Base-by-base conservation (phyloP, 2,329 filamentous ascomycete genomes). In the Clonostachys byssicola region DNA sequence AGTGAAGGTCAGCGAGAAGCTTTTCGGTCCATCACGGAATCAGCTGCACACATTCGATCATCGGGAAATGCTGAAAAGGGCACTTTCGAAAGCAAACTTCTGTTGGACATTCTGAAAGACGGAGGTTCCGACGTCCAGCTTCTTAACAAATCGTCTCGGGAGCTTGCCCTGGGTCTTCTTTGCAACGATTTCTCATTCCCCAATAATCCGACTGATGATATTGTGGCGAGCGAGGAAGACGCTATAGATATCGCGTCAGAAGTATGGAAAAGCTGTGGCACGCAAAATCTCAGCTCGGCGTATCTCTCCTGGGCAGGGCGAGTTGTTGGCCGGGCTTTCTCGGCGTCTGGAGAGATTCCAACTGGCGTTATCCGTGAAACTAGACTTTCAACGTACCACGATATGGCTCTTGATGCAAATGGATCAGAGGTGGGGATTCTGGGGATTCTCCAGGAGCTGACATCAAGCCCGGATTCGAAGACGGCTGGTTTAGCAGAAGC, bases 261-360 rank as follows among this genome's bases (percentile, higher is more conserved):
- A 16, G 75, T 96, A 1, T 94, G 87, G 85, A 84, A 85, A 60
- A 91, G 88, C 40, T 88, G 90, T 54, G 75, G 80, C 49, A 74
- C 79, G n/a, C 72, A 77, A 36, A 70, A 78, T 2, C 72, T 86
- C 14, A 87, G 83, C 47, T 70, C 79, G 23, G 78, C 82, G 14
- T 96, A 94, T 61, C 71, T 90, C 1, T 71, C 88, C 1, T 99
- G 95, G 95, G 88, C 89, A 41, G 92, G 89, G 4, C 80, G 86
- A 52, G 86, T 92, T 3, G 74, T 97, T 41, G 94, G 95, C 8
- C 81, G 90, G 60, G 85, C 89, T 1, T 97, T 92, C 65, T 84
- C 86, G 38, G 80, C 88, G 14, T 88, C 83, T 30, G 91, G 91
- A 2, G 74, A 81, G 47, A 76, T 89, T 6, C 80, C 83, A 14